phyloP scores from a whole-genome alignment of 257 asterid species.

The Lycium ferocissimum region DNA sequence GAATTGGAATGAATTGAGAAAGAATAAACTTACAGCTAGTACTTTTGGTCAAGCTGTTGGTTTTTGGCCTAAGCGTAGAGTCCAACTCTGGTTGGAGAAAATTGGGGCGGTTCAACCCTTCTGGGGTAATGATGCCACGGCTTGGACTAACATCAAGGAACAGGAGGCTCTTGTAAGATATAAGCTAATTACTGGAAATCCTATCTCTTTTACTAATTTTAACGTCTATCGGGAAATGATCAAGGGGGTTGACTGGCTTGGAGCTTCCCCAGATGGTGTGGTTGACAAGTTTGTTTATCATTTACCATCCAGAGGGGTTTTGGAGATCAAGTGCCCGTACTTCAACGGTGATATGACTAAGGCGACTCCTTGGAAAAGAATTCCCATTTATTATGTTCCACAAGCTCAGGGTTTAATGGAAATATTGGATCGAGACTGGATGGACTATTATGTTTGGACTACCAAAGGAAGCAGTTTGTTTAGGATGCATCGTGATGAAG shows the following conservation, averaged over 20 bases:
- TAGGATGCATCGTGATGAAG: conserved; percentile 63
- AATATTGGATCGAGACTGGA: conserved; percentile 84
- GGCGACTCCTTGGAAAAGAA: conserved; percentile 68
- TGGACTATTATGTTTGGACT: conserved; percentile 88
- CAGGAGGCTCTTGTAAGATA: conserved; percentile 79
- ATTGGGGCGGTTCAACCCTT: conserved; percentile 75
- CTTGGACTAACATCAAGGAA: conserved; percentile 83
- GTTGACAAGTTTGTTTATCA: conserved; percentile 50
- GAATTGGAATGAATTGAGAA: conserved; percentile 86
- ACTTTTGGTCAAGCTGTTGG: conserved; percentile 81
- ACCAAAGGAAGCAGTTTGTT: conserved; percentile 78
- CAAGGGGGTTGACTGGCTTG: conserved; percentile 68
- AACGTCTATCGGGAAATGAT: conserved; percentile 52
- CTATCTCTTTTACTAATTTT: conserved; percentile 57
- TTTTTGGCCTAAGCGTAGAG: conserved; percentile 76
- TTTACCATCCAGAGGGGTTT: conserved; percentile 65
- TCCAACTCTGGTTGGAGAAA: conserved; percentile 86
- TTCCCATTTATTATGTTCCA: conserved; percentile 75
- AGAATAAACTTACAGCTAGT: conserved; percentile 81
- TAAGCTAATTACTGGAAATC: conserved; percentile 61
- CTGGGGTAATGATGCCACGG: conserved; percentile 70
- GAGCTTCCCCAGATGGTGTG: conserved; percentile 87
- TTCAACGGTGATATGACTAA: conserved; percentile 58
- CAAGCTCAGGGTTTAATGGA: conserved; percentile 97
- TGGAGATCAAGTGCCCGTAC: conserved; percentile 84